Base-by-base conservation (phyloP, 2,329 filamentous ascomycete species). In the Dothiorella sarmentorum region DNA sequence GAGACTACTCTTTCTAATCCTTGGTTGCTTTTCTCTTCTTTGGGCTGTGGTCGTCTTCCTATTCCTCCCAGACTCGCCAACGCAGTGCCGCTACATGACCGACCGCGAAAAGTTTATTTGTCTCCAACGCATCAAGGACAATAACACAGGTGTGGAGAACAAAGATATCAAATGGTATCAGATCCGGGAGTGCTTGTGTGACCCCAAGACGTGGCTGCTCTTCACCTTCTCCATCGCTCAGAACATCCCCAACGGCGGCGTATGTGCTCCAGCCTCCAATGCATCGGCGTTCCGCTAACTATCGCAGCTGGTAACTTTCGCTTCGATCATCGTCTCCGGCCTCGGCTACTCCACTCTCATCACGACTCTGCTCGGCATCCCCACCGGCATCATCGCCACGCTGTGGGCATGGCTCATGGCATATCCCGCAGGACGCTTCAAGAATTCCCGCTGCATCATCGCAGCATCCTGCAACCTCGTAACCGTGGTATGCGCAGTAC, bases 181-280 rank as follows among this genome's bases (percentile, higher is more conserved):
- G 63, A 63, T 70, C 22, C 13, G 63, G 33, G 65, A 67, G 62
- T 62, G 73, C 38, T 51, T 74, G 61, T 56, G 68, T 6, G 73
- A 75, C 53, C 68, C 67, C 0, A 75, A 75, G 62, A 73, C 70
- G 1, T 75, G 72, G 55, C 63, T 77, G 17, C 40, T 56, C 2
- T 56, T 56, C 18, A 11, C 44, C 27, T 71, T 77, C 43, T 60
- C 71, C 43, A 66, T 73, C 51, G 63, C 70, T 49, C 65, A 69
- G 40, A 69, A 73, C 29, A 67, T 75, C 33, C 71, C 74, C 6
- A 74, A 72, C 51, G 74, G 73, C 37, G 72, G 70, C 7, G 70
- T 78, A 2, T n/a, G 52, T 56, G 1, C 15, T 7, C 29, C 22
- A n/a, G 2, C 9, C 13, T 20, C 17, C 17, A 17, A 13, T n/a